Conservation (phyloP, 1,139 yeast species). For the Kurtzmaniella natalensis region DNA sequence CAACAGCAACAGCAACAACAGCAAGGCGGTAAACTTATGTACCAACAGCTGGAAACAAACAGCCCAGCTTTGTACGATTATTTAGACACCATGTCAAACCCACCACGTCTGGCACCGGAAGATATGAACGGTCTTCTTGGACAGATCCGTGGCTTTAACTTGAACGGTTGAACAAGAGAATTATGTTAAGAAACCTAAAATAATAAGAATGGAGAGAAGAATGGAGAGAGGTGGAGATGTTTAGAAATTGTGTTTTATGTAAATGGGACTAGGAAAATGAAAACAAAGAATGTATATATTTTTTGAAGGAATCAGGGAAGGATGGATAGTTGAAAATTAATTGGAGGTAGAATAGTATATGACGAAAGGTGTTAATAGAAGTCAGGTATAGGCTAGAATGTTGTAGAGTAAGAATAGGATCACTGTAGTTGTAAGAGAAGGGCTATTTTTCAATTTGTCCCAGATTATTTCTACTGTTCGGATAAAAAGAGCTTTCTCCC, state of each 20-base stretch:
- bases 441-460: no score
- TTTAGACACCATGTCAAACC: conserved; percentile 4
- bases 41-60: conserved; percentile 18
- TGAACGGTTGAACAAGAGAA: conserved; percentile 3
- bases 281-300: no score
- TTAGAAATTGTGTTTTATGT: background rate
- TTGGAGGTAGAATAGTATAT: no score
- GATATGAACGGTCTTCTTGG: conserved; percentile 5
- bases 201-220: background rate
- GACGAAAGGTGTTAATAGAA: no score
- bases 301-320: no score
- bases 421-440: no score
- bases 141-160: conserved; percentile 7
- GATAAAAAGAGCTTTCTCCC: no score
- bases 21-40: conserved; percentile 12
- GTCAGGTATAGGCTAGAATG: no score
- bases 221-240: background rate
- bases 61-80: conserved; percentile 23
- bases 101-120: conserved; percentile 3
- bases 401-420: no score
- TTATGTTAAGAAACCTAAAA: background rate
- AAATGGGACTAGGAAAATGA: no score
- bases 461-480: no score
- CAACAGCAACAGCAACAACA: conserved; percentile 3
- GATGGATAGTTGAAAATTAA: no score